Base-by-base conservation (phyloP, 441 rosid species). In the Erysimum cheiri region DNA sequence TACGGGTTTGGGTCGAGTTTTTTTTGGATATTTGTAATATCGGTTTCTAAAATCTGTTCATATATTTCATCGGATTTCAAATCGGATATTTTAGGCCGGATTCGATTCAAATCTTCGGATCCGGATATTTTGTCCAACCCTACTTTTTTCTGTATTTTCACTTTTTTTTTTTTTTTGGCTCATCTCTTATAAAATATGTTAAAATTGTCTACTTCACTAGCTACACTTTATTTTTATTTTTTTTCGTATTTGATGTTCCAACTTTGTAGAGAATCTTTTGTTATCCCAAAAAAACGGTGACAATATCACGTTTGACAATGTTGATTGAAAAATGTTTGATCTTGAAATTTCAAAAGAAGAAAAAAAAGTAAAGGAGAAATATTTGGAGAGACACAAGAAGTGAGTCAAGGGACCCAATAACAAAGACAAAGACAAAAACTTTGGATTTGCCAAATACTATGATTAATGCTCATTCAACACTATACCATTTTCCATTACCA, bases 381-480 rank as follows among this genome's bases (percentile, higher is more conserved):
- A 6, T 39, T 17, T 56, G 62, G 50, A 64, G 71, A 48, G 71
- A 56, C 74, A 58, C 0, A 9, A 67, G 28, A 22, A 55, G 22
- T 31, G 50, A 31, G 53, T 37, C 49, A 39, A 75, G 64, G 74
- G 73, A 55, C 78, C 78, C 74, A 69, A 62, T 40, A 52, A 52
- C 19, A 60, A 9, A 67, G 63, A 67, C 77, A 67, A 14, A 56
- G 67, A 64, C 67, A 69, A 70, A 50, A 64, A 24, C 10, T 64
- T 64, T 70, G 67, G 75, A 67, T 53, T 73, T 59, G 68, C 71
- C 74, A 75, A 52, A 58, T 61, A 54, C 17, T 63, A 63, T 69
- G 75, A 75, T 75, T 75, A 57, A 63, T 75, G 54, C 66, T 63
- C 64, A 47, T 47, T 63, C 74, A 40, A 48, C 73, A 62, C 22